Conservation (phyloP, 140 eudicot genomes). For the Bidens hawaiensis region DNA sequence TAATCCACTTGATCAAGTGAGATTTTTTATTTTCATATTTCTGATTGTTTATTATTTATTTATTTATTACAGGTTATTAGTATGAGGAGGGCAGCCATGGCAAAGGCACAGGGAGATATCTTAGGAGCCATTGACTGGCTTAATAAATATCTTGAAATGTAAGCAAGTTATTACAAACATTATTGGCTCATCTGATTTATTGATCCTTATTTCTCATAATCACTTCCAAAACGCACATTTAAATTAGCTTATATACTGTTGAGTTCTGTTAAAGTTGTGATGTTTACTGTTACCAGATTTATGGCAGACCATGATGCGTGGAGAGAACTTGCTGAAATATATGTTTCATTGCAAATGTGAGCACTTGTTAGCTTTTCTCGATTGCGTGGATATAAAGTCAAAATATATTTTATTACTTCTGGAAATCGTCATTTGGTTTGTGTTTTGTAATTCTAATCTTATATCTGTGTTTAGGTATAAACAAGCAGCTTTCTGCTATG, state of each 20-base stretch:
- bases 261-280: not conserved
- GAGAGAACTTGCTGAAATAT: constrained; percentile 98
- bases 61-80: constrained; percentile 74
- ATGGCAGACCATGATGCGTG: constrained; percentile 99
- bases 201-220: no score
- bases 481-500: constrained; percentile 97
- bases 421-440: not conserved
- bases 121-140: constrained; percentile 78
- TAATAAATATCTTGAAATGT: constrained; percentile 83
- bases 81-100: constrained; percentile 87
- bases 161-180: constrained; percentile 26
- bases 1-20: constrained; percentile 77
- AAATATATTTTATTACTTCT: not conserved
- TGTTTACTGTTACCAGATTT: constrained; percentile 48
- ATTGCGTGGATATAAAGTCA: no score
- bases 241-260: no score
- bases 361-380: constrained; percentile 18
- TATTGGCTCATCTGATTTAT: not conserved
- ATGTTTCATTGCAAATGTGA: constrained; percentile 91
- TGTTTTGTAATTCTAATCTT: not conserved
- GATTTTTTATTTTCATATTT: constrained; percentile 12
- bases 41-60: not conserved
- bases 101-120: constrained; percentile 83
- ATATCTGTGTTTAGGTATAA: constrained; percentile 61
- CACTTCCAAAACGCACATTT: not conserved